Evolutionary conservation across 1,284 basidiomycete species (phyloP).

Genomic region (Trichosporon coremiiforme): DNA sequence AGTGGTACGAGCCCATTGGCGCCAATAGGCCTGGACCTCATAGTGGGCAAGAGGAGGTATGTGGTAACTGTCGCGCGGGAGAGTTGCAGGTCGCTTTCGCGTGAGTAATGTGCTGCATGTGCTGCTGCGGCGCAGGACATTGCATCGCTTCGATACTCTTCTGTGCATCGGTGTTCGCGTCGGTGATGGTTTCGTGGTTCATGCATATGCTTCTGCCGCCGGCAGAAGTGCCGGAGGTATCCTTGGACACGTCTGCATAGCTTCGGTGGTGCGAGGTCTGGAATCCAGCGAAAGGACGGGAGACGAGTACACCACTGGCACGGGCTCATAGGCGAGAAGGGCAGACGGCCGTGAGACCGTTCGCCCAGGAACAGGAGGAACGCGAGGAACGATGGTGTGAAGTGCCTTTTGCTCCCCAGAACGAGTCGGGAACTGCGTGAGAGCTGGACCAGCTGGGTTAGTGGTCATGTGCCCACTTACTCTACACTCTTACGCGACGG

Average conservation of each 20-base stretch:
- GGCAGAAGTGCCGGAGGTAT: not conserved
- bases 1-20: not conserved
- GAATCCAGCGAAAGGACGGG: not conserved
- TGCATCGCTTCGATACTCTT: too few species aligned
- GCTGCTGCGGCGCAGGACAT: too few species aligned
- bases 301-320: not conserved
- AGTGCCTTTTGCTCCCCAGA: not conserved
- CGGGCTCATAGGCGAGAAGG: too few species aligned
- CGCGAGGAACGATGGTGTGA: conserved; percentile 9
- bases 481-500: not conserved
- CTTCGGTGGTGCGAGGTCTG: not conserved
- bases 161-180: too few species aligned
- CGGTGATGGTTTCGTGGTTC: too few species aligned
- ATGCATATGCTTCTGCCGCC: too few species aligned
- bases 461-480: conserved; percentile 9
- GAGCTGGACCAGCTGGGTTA: not conserved
- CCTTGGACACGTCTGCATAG: not conserved
- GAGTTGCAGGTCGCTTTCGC: not conserved
- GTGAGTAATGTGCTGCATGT: too few species aligned
- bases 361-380: not conserved
- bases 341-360: not conserved
- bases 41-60: not conserved
- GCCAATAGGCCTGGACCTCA: not conserved
- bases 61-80: not conserved
- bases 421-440: too few species aligned